Base-by-base conservation (phyloP, 2,329 filamentous ascomycete species). In the Diaporthe eres region DNA sequence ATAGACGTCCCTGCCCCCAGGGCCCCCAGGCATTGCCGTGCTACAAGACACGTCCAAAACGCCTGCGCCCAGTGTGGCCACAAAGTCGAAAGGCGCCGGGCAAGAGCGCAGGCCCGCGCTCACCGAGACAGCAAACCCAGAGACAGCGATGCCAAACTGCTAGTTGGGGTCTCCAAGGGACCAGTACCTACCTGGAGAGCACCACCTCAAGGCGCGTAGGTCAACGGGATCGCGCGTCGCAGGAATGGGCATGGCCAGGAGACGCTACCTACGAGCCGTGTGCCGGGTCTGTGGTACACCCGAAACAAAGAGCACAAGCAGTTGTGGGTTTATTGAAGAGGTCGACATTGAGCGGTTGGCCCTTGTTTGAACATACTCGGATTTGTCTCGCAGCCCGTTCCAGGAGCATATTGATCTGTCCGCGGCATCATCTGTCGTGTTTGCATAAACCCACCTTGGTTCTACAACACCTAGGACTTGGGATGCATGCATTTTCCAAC, bases 291-390 rank as follows among this genome's bases (percentile, higher is more conserved):
- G 37, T 44, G 15, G 47, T 28, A 31, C 25, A 39, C 39, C 17
- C 2, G 13, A 22, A 28, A 55, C n/a, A 17, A 55, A 65, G 28
- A 39, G n/a, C 49, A 28, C 34, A 28, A 47, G 49, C 34, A 42
- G n/a, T n/a, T 12, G 65, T 70, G 34, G 31, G 34, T 55, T 42
- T 70, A 28, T 28, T 19, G 15, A 70, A 31, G 2, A 37, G 47
- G 65, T 42, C 65, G 65, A 70, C 65, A 70, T 55, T 70, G 65
- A 70, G 65, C 65, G 65, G 65, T 70, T 39, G 49, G 49, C 65
- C 49, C 49, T 42, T 19, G 4, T 68, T 53, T 70, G 31, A 53
- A 22, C 13, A 68, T 53, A 42, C 9, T 70, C 34, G n/a, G n/a
- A 12, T 42, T 70, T 47, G 49, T 70, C 49, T 42, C 34, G 65